phyloP scores from a whole-genome alignment of 345 rosid genomes.

The Orychophragmus violaceus region DNA sequence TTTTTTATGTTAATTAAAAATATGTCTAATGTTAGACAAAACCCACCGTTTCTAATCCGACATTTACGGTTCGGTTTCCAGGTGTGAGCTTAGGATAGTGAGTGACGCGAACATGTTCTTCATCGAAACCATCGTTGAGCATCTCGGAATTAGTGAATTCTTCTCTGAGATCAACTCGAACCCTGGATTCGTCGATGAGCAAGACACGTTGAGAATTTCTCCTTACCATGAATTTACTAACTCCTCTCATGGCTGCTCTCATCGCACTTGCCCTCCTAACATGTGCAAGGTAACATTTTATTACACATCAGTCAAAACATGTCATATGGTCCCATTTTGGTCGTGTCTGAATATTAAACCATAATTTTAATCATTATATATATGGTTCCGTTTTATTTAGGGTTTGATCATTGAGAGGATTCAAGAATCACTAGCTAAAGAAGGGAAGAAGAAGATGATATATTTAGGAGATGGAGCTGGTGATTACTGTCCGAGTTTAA shows the following conservation, averaged over 20 bases:
- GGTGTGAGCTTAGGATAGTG: slow-evolving; percentile 78
- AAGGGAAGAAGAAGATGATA: slow-evolving; percentile 47
- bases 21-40: slow-evolving; percentile 7
- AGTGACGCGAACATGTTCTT: slow-evolving; percentile 78
- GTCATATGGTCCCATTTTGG: slow-evolving; percentile 4
- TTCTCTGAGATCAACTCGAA: slow-evolving; percentile 82
- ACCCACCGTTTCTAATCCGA: slow-evolving; percentile 10
- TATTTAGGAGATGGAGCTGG: slow-evolving; percentile 85
- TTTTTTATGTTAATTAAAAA: background rate
- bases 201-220: slow-evolving; percentile 50
- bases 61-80: slow-evolving; percentile 23
- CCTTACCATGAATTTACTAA: slow-evolving; percentile 59
- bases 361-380: background rate
- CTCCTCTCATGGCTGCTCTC: slow-evolving; percentile 57
- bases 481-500: slow-evolving; percentile 80
- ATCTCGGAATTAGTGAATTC: slow-evolving; percentile 48
- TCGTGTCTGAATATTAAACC: background rate
- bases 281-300: slow-evolving; percentile 82
- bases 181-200: slow-evolving; percentile 53
- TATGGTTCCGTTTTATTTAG: slow-evolving; percentile 25
- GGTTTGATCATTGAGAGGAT: slow-evolving; percentile 64
- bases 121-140: slow-evolving; percentile 63
- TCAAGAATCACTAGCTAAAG: slow-evolving; percentile 44
- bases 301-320: background rate
- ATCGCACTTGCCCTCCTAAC: slow-evolving; percentile 60